phyloP scores from a whole-genome alignment of 257 asterid genomes.

The Solanum lycopersicoides region DNA sequence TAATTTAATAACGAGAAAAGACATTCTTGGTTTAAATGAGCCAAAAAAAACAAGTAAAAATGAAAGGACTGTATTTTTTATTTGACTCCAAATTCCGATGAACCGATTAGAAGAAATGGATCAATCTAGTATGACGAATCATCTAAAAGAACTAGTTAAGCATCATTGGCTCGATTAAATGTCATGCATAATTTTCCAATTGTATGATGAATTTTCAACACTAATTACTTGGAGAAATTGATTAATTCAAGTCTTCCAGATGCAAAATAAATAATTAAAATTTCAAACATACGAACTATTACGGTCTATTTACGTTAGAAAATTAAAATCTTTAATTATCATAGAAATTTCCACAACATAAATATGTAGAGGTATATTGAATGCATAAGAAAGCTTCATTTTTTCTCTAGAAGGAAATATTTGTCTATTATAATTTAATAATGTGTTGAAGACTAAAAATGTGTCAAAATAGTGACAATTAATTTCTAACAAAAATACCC shows the following conservation, averaged over 20 bases:
- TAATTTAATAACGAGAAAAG: no score
- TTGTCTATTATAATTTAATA: neutral
- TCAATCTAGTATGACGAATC: no score
- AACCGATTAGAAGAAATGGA: no score
- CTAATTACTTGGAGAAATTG: neutral
- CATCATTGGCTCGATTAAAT: no score
- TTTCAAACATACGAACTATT: neutral
- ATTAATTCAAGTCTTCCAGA: neutral
- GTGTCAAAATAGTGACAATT: neutral
- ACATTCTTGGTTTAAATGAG: no score
- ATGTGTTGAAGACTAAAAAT: neutral
- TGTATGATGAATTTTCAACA: neutral
- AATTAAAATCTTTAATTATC: neutral
- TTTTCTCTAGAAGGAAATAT: neutral
- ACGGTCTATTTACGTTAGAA: neutral
- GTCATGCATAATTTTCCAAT: neutral
- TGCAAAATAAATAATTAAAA: neutral
- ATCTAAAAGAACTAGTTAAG: no score
- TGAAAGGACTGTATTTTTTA: no score
- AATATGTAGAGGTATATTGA: neutral
- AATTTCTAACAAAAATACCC: neutral
- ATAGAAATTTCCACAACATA: neutral
- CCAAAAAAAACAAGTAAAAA: no score
- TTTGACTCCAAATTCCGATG: no score
- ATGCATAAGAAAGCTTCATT: neutral